Percentiles rank a stretch among this genome's conserved stretches.
Conservation (phyloP, 805 yeast genomes). For the Millerozyma acaciae region DNA sequence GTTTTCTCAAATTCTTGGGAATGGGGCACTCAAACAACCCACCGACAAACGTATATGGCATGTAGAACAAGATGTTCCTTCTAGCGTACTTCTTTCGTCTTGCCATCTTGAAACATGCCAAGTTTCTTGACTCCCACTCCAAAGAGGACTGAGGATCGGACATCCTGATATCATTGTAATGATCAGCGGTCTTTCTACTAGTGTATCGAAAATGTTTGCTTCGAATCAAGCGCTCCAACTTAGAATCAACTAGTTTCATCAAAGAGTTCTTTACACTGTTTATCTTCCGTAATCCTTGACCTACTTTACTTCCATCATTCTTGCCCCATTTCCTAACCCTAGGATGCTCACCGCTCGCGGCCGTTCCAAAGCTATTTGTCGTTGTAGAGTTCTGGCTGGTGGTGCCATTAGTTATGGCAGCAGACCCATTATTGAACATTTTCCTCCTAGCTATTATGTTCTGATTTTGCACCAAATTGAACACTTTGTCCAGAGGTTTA, state of each 20-base stretch:
- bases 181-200: slow-evolving; percentile 14
- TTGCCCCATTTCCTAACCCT: background rate
- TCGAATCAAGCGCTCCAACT: slow-evolving; percentile 14
- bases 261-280: slow-evolving; percentile 2
- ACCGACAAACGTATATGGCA: slow-evolving; percentile 61
- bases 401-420: background rate
- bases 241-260: slow-evolving; percentile 13
- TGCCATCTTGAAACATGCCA: slow-evolving; percentile 52
- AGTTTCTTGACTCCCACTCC: slow-evolving; percentile 22
- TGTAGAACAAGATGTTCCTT: slow-evolving; percentile 42
- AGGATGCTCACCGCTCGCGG: background rate
- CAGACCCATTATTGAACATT: background rate
- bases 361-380: background rate
- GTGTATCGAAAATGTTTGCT: slow-evolving; percentile 18
- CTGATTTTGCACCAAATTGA: background rate
- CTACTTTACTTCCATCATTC: slow-evolving; percentile 4
- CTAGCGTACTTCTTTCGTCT: slow-evolving; percentile 52
- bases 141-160: slow-evolving; percentile 17
- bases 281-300: slow-evolving; percentile 4
- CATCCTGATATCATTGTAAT: slow-evolving; percentile 13
- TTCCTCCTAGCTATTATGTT: background rate
- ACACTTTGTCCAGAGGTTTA: slow-evolving; percentile 10
- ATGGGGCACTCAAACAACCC: slow-evolving; percentile 54
- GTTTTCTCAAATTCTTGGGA: slow-evolving; percentile 20
- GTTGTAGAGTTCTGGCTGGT: background rate